Base-by-base conservation (phyloP, 805 yeast species). In the Osmozyma mogii region DNA sequence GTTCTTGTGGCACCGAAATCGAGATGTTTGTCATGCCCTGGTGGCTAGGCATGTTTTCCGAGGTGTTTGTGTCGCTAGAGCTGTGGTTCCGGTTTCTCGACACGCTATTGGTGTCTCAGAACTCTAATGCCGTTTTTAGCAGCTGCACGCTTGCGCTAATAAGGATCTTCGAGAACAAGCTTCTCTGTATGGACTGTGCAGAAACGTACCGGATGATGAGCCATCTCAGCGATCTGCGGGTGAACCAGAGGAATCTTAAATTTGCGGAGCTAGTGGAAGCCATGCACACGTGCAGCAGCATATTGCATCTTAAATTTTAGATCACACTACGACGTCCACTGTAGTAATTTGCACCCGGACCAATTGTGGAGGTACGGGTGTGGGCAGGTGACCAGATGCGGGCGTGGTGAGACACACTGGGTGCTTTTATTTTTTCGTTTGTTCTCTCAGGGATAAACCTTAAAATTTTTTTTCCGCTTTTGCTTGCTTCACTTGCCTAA, bases 41-140 rank as follows among this genome's bases (percentile, higher is more conserved):
- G 80, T 72, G 75, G 56, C 53, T 73, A 10, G 59, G 74, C 7
- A 47, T 75, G 17, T 74, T 72, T 44, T 65, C 73, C 0, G 77
- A 58, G 22, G 44, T 61, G 26, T 58, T 70, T 20, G 44, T 70
- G n/a, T 66, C 71, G 1, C 54, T 68, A 1, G 76, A 73, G 18
- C 55, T 67, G 2, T 61, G 75, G 52, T 67, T 71, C 45, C 56
- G 69, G 27, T 47, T 73, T 6, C 66, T 76, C 61, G 80, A 74
- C 43, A 55, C 62, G 12, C 43, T 74, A 27, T 38, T 58, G 23
- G 37, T 57, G 3, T 29, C 40, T 7, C 36, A 35, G 4, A 57
- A 68, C 44, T 45, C 61, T 10, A 62, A 54, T 25, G 47, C 49
- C 2, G 65, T 54, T 31, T 45, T 68, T 10, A 50, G 57, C 15